These are phyloP conservation scores for Colletotrichum euphorbiae DNA, from an alignment of 2,329 filamentous ascomycete genomes.

Conservation along the genomic window DNA sequence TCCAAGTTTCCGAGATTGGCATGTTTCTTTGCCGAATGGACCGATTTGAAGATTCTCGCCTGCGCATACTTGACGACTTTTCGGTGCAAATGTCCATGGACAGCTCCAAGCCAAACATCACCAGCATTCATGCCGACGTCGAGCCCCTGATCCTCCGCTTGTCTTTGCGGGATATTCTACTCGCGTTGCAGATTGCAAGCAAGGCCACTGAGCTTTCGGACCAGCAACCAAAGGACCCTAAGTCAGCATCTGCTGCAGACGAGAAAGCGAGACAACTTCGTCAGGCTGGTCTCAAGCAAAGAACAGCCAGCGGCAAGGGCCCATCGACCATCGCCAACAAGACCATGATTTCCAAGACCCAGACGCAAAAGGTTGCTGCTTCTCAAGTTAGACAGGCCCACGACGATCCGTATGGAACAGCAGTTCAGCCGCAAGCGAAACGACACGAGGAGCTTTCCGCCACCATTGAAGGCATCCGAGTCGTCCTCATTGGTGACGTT, in stretches of 20 bases:
- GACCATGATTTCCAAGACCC: constrained; percentile 49
- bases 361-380: constrained; percentile 49
- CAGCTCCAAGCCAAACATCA: constrained; percentile 69
- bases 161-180: constrained; percentile 92
- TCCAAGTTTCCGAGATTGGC: constrained; percentile 93
- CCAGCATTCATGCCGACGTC: constrained; percentile 86
- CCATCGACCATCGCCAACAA: constrained; percentile 62
- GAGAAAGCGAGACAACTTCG: constrained; percentile 68
- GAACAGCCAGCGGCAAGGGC: constrained; percentile 67
- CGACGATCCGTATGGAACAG: constrained; percentile 23
- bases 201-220: constrained; percentile 89
- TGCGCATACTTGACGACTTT: constrained; percentile 97
- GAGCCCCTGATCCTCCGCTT: constrained; percentile 92
- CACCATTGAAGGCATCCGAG: constrained; percentile 85
- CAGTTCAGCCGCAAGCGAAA: constrained; percentile 43
- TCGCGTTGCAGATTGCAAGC: constrained; percentile 91
- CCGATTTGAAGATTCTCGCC: constrained; percentile 87
- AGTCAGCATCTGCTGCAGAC: constrained; percentile 53
- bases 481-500: constrained; percentile 93
- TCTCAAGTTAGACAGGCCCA: constrained; percentile 44
- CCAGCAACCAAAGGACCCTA: constrained; percentile 63
- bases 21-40: constrained; percentile 99
- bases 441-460: constrained; percentile 83
- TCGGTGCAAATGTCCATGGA: constrained; percentile 92
- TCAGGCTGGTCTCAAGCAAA: constrained; percentile 62